These are phyloP conservation scores for Oryza brachyantha DNA, from an alignment of 176 grass and related monocot genomes.

Conservation along the genomic window DNA sequence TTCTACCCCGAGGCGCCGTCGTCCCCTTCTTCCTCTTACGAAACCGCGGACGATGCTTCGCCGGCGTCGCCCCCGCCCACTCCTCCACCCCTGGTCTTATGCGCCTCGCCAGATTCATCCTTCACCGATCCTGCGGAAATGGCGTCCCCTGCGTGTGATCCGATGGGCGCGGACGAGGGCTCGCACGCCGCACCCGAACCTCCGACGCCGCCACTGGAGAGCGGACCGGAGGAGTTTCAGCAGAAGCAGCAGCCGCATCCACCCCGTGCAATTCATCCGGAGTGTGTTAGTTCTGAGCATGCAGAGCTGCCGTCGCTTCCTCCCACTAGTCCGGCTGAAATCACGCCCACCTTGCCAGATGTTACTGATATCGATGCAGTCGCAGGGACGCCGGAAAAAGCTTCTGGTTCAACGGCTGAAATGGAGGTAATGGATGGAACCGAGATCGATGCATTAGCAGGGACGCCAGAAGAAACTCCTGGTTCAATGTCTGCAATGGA, in stretches of 20 bases:
- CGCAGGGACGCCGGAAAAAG: too few species aligned
- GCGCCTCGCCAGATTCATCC: neutral
- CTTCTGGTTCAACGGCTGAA: too few species aligned
- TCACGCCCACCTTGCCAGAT: neutral
- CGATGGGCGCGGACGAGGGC: neutral
- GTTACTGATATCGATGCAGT: too few species aligned
- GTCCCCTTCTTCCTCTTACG: slow-evolving; percentile 7
- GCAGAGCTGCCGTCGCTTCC: neutral
- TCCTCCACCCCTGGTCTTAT: neutral
- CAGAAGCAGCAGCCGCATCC: slow-evolving; percentile 24
- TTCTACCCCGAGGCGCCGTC: neutral
- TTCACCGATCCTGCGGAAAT: neutral
- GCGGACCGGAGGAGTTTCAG: neutral
- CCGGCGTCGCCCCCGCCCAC: neutral
- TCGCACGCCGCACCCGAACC: neutral
- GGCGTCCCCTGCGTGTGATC: slow-evolving; percentile 2
- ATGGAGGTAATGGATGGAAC: too few species aligned
- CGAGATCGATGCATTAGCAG: too few species aligned
- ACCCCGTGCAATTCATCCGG: neutral
- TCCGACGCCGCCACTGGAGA: slow-evolving; percentile 12
- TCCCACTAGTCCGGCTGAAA: neutral
- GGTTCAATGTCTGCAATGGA: too few species aligned
- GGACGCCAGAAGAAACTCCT: too few species aligned
- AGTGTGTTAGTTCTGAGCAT: slow-evolving; percentile 14
- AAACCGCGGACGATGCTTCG: slow-evolving; percentile 22